Percentiles rank a stretch among this genome's conserved stretches.
phyloP scores from a whole-genome alignment of 495 filamentous ascomycete genomes.

The Neurospora sublineolata region DNA sequence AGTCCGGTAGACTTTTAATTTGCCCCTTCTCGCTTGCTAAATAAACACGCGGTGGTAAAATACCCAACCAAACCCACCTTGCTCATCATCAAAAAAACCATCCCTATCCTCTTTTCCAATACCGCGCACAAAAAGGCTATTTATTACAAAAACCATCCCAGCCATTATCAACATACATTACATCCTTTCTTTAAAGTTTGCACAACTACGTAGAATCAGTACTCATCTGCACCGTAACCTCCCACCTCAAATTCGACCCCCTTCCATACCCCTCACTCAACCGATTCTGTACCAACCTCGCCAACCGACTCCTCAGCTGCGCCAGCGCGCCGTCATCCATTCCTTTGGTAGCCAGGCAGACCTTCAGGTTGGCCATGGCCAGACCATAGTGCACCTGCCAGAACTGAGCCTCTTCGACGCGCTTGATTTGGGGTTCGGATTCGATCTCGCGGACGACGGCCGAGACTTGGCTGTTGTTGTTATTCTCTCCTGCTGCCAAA shows the following conservation, averaged over 20 bases:
- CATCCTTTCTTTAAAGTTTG: not conserved
- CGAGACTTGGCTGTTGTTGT: conserved; percentile 41
- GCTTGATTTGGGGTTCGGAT: conserved; percentile 59
- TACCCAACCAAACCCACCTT: not conserved
- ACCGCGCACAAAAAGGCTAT: not conserved
- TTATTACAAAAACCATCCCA: not conserved
- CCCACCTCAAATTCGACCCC: conserved; percentile 72
- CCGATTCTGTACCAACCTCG: conserved; percentile 69
- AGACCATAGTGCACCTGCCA: conserved; percentile 98
- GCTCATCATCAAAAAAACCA: not conserved
- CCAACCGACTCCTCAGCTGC: conserved; percentile 61
- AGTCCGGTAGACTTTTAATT: not conserved
- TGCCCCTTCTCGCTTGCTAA: not conserved
- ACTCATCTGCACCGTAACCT: conserved; percentile 52
- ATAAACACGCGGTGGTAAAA: not conserved
- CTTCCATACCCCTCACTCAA: conserved; percentile 79
- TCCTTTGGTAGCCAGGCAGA: conserved; percentile 44
- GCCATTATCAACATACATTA: not conserved
- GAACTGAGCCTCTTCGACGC: conserved; percentile 80
- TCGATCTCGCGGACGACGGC: conserved; percentile 77
- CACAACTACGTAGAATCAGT: conserved; percentile 8
- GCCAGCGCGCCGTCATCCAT: conserved; percentile 51
- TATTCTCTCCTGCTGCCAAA: conserved; percentile 1
- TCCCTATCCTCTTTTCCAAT: not conserved
- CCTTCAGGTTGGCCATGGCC: conserved; percentile 86